Evolutionary conservation across 2,329 filamentous ascomycete species (phyloP).

Genomic region (Malbranchea zuffiana): DNA sequence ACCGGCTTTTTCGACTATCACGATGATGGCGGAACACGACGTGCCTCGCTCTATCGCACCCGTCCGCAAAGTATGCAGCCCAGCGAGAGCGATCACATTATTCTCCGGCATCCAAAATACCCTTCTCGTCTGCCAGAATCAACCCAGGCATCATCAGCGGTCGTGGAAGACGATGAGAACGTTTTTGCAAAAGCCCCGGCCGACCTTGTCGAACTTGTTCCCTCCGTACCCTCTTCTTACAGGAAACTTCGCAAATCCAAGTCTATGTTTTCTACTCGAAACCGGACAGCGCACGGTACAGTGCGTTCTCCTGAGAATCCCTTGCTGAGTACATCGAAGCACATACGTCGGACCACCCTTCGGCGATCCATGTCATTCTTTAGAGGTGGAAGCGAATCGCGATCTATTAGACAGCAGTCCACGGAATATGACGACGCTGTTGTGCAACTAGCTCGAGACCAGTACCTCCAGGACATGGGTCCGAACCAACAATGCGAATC

Average conservation of each 20-base stretch:
- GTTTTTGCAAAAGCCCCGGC: not conserved
- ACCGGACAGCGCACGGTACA: no score
- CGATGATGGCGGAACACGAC: slow-evolving; percentile 1
- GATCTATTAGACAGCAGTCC: slow-evolving; percentile 19
- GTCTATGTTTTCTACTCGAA: slow-evolving; percentile 38
- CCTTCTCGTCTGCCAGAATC: slow-evolving; percentile 12
- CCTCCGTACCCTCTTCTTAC: slow-evolving; percentile 37
- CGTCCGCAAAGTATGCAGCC: slow-evolving; percentile 10
- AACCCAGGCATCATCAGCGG: slow-evolving; percentile 13
- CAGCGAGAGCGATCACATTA: slow-evolving; percentile 1
- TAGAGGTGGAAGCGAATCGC: slow-evolving; percentile 24
- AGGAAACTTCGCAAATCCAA: slow-evolving; percentile 37
- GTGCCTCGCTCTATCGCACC: not conserved
- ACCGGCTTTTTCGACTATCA: no score
- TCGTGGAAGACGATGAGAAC: not conserved
- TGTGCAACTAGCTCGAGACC: slow-evolving; percentile 27
- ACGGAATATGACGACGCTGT: not conserved
- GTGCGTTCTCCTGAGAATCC: no score
- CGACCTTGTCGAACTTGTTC: slow-evolving; percentile 15
- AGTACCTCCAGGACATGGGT: slow-evolving; percentile 26
- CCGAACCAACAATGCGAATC: slow-evolving; percentile 8
- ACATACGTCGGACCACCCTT: slow-evolving; percentile 19
- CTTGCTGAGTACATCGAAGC: slow-evolving; percentile 2
- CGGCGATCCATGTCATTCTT: slow-evolving; percentile 36
- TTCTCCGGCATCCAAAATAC: slow-evolving; percentile 13